phyloP scores from a whole-genome alignment of 1,139 yeast genomes.

The Geotrichum reessii region DNA sequence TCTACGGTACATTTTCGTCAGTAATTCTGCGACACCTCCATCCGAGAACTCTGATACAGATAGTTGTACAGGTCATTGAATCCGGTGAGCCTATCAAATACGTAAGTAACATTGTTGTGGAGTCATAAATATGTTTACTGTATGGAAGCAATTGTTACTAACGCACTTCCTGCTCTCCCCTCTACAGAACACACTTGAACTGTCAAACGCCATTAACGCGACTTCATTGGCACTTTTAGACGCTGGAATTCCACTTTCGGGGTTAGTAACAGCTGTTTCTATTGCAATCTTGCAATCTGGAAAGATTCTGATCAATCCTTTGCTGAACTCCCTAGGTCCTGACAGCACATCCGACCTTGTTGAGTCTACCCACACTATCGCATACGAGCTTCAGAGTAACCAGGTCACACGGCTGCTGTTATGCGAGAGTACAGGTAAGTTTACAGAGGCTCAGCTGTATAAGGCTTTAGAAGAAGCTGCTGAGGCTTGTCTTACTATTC shows the following conservation, averaged over 20 bases:
- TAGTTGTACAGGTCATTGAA: constrained; percentile 76
- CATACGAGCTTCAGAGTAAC: constrained; percentile 52
- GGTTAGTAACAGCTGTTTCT: constrained; percentile 55
- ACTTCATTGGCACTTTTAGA: constrained; percentile 68
- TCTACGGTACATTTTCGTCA: constrained; percentile 57
- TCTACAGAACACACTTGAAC: constrained; percentile 41
- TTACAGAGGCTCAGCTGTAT: constrained; percentile 52
- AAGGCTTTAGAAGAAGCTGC: constrained; percentile 41
- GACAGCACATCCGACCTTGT: constrained; percentile 3
- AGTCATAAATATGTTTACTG: neutral
- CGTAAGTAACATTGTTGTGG: constrained; percentile 7
- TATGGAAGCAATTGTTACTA: neutral
- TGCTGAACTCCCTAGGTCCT: constrained; percentile 21
- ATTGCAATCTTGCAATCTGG: constrained; percentile 40
- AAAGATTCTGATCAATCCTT: constrained; percentile 43
- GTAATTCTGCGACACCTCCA: constrained; percentile 60
- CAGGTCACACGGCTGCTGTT: constrained; percentile 52
- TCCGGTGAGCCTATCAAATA: constrained; percentile 45
- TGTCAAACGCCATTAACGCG: constrained; percentile 68
- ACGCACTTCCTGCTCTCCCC: neutral
- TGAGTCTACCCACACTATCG: constrained; percentile 59
- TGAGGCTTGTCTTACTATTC: constrained; percentile 43
- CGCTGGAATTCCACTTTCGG: constrained; percentile 65
- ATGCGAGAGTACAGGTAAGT: constrained; percentile 68
- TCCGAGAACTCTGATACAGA: constrained; percentile 80